These are phyloP conservation scores for Penicillium crystallinum DNA, from an alignment of 495 filamentous ascomycete genomes.

Conservation along the genomic window DNA sequence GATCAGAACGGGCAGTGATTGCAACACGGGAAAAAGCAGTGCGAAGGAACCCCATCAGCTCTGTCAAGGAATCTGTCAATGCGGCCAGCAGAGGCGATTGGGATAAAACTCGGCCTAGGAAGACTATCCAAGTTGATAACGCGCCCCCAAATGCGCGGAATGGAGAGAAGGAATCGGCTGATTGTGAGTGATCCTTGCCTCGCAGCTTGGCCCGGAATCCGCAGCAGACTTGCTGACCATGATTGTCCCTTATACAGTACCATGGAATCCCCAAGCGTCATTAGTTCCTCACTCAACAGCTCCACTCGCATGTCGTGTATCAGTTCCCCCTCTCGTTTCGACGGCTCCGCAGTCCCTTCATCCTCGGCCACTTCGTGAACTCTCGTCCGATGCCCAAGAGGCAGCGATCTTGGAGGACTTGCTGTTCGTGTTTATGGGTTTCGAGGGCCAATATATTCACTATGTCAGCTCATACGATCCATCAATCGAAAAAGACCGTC, in stretches of 20 bases:
- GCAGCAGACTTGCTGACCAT: conserved; percentile 16
- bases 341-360: conserved; percentile 64
- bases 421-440: conserved; percentile 96
- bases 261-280: conserved; percentile 80
- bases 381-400: conserved; percentile 79
- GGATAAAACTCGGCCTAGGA: conserved; percentile 40
- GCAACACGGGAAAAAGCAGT: conserved; percentile 61
- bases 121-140: conserved; percentile 33
- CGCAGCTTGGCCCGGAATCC: not conserved
- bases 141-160: conserved; percentile 33
- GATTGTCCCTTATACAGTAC: conserved; percentile 28
- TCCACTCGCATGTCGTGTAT: conserved; percentile 80
- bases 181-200: conserved; percentile 27
- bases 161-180: conserved; percentile 34
- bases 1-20: conserved; percentile 44
- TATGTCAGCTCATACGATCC: conserved; percentile 80
- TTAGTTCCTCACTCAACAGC: conserved; percentile 81
- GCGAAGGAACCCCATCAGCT: conserved; percentile 64
- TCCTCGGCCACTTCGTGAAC: conserved; percentile 63
- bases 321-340: conserved; percentile 73
- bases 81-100: conserved; percentile 39
- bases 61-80: conserved; percentile 53
- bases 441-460: conserved; percentile 93
- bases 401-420: conserved; percentile 82
- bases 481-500: conserved; percentile 72